These are phyloP conservation scores for Lentinula aciculospora DNA, from an alignment of 768 basidiomycete species.

Conservation along the genomic window DNA sequence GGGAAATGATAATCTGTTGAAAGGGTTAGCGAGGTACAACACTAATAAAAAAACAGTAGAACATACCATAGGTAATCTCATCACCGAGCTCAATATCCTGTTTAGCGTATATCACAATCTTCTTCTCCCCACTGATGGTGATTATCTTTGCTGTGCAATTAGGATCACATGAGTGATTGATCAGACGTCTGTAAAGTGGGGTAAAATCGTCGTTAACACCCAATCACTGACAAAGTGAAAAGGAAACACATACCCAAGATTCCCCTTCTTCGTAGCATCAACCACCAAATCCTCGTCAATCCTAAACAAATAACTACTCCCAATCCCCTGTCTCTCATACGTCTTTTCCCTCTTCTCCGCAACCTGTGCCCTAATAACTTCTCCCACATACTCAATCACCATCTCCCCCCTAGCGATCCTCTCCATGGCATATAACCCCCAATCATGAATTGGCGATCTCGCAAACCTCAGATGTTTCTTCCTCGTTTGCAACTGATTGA, in stretches of 20 bases:
- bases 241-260: constrained; percentile 77
- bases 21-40: neutral
- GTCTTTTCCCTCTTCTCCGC: constrained; percentile 97
- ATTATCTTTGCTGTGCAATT: constrained; percentile 90
- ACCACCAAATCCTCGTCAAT: constrained; percentile 98
- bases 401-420: constrained; percentile 90
- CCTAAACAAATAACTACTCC: constrained; percentile 95
- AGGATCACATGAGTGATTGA: constrained; percentile 98
- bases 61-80: constrained; percentile 93
- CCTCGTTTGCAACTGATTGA: constrained; percentile 95
- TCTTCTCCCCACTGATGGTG: constrained; percentile 88
- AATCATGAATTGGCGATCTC: constrained; percentile 94
- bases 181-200: constrained; percentile 77
- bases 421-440: constrained; percentile 98
- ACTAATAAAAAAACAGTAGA: neutral
- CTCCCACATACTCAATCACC: constrained; percentile 99
- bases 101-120: constrained; percentile 99
- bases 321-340: constrained; percentile 96
- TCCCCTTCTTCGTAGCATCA: constrained; percentile 98
- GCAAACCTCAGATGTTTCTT: constrained; percentile 98
- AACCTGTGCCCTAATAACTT: constrained; percentile 90
- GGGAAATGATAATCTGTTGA: constrained; percentile 94
- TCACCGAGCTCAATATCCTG: constrained; percentile 93
- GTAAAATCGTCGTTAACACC: constrained; percentile 7
- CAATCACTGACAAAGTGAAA: constrained; percentile 9